Evolutionary conservation across 352 stramenopile species (phyloP).

Genomic region (Phytopythium vexans): DNA sequence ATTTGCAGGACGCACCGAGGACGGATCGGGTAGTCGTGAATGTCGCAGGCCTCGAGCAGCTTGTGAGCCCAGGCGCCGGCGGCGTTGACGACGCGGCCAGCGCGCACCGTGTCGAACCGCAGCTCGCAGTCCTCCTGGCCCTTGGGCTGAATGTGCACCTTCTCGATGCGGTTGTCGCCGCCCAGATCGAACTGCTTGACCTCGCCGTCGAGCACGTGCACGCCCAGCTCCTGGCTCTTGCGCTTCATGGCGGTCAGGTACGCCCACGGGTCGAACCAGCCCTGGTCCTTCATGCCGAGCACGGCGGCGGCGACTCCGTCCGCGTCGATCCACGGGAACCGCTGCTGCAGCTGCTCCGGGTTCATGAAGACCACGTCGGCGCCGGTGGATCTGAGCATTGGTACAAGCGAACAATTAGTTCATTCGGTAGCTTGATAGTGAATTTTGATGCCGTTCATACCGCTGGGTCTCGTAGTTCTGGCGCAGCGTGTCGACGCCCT

Average conservation of each 20-base stretch:
- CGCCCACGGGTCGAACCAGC: conserved; percentile 86
- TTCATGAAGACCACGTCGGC: conserved; percentile 56
- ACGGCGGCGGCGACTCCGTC: conserved; percentile 54
- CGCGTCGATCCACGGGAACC: conserved; percentile 78
- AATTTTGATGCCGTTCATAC: conserved; percentile 20
- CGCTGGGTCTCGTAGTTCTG: conserved; percentile 54
- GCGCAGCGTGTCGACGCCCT: conserved; percentile 48
- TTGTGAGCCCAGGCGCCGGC: conserved; percentile 70
- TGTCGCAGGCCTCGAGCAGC: conserved; percentile 58
- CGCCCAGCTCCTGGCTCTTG: conserved; percentile 65
- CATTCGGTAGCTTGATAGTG: background rate
- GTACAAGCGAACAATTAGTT: background rate
- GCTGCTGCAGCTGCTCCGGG: conserved; percentile 41
- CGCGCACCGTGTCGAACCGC: conserved; percentile 25
- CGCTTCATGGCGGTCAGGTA: conserved; percentile 73
- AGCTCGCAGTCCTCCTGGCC: conserved; percentile 17
- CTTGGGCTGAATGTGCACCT: conserved; percentile 48
- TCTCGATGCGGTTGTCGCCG: conserved; percentile 49
- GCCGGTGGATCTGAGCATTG: conserved; percentile 23
- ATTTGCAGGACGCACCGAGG: conserved; percentile 28
- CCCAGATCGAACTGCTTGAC: conserved; percentile 62
- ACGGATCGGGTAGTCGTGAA: conserved; percentile 72
- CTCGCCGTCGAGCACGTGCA: conserved; percentile 71
- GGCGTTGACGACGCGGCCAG: conserved; percentile 75
- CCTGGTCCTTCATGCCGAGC: conserved; percentile 66